Evolutionary conservation across 2,329 filamentous ascomycete genomes (phyloP).

Genomic region (Graphilbum sp.): DNA sequence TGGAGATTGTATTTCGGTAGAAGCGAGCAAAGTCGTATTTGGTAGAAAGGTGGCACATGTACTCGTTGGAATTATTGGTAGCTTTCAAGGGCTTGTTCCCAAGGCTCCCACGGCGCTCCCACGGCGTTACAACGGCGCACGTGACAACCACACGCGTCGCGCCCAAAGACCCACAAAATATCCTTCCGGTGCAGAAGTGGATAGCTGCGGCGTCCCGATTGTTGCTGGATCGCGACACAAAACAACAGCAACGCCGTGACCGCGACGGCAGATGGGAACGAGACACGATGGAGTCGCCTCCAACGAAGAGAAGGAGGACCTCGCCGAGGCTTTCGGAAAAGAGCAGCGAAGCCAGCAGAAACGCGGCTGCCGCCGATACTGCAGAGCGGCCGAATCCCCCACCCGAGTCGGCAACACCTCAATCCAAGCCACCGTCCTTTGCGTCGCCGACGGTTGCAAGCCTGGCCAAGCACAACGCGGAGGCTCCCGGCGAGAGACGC

Average conservation of each 20-base stretch:
- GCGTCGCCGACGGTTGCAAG: slow-evolving; percentile 52
- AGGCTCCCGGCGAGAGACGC: slow-evolving; percentile 32
- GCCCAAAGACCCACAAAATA: too few relatives aligned
- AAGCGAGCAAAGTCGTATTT: too few relatives aligned
- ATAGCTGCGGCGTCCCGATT: too few relatives aligned
- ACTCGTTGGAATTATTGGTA: too few relatives aligned
- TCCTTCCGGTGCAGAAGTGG: too few relatives aligned
- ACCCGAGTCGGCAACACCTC: slow-evolving; percentile 6
- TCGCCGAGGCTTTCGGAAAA: slow-evolving; percentile 32
- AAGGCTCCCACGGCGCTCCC: too few relatives aligned
- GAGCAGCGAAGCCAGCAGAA: too few relatives aligned
- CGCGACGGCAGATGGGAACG: background rate
- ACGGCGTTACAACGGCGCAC: too few relatives aligned
- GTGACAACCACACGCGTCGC: too few relatives aligned
- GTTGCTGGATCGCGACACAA: background rate
- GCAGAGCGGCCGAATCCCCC: slow-evolving; percentile 16
- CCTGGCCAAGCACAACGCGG: slow-evolving; percentile 42
- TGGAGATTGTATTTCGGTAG: too few relatives aligned
- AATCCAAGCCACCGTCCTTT: slow-evolving; percentile 34
- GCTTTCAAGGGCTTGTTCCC: too few relatives aligned
- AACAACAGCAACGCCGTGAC: background rate
- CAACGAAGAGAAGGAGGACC: slow-evolving; percentile 47
- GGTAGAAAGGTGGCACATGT: too few relatives aligned
- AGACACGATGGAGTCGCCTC: slow-evolving; percentile 34
- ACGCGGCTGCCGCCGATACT: background rate